A percentile compares a stretch with the other conserved stretches of the same genome.
Evolutionary conservation across 2,329 filamentous ascomycete species (phyloP).

Genomic region (Epichloe sp.): DNA sequence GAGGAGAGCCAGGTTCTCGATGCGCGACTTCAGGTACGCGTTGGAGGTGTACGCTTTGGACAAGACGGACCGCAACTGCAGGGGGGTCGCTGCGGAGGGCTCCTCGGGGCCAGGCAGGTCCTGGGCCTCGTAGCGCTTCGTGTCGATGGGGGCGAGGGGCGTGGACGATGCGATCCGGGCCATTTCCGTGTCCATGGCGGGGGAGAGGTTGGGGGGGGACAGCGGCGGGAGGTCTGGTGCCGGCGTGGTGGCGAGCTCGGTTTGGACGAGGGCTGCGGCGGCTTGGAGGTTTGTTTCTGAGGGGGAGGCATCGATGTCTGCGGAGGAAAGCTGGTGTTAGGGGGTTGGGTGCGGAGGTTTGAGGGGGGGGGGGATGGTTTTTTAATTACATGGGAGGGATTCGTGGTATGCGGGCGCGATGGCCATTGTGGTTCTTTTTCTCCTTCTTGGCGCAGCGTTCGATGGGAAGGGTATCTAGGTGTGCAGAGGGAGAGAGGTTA

Average conservation of each 20-base stretch:
- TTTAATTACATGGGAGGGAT: slow-evolving; percentile 57
- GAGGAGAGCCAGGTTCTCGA: slow-evolving; percentile 53
- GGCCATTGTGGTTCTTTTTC: slow-evolving; percentile 9
- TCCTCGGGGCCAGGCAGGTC: slow-evolving; percentile 29
- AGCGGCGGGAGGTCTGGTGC: neutral
- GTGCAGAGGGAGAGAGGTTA: too few relatives aligned
- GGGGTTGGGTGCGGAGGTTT: too few relatives aligned
- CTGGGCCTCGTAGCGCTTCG: slow-evolving; percentile 70
- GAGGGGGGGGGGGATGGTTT: neutral
- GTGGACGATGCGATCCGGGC: slow-evolving; percentile 37
- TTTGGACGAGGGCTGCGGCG: slow-evolving; percentile 55
- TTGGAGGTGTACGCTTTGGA: slow-evolving; percentile 36
- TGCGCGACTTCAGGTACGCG: slow-evolving; percentile 38
- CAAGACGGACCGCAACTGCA: slow-evolving; percentile 56
- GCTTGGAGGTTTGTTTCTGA: slow-evolving; percentile 48
- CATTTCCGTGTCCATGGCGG: neutral
- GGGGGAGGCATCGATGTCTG: slow-evolving; percentile 71
- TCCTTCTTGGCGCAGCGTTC: neutral
- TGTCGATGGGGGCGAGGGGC: slow-evolving; percentile 48
- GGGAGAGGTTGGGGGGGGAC: neutral
- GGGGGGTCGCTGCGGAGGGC: slow-evolving; percentile 21
- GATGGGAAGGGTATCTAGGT: neutral
- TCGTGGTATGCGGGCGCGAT: slow-evolving; percentile 45
- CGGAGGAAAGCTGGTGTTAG: too few relatives aligned
- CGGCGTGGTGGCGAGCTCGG: slow-evolving; percentile 33